Evolutionary conservation across 78 protist genomes (phyloP), one percentile per base, ranked within the genome.

Genomic region (Creolimax fragrantissima): DNA sequence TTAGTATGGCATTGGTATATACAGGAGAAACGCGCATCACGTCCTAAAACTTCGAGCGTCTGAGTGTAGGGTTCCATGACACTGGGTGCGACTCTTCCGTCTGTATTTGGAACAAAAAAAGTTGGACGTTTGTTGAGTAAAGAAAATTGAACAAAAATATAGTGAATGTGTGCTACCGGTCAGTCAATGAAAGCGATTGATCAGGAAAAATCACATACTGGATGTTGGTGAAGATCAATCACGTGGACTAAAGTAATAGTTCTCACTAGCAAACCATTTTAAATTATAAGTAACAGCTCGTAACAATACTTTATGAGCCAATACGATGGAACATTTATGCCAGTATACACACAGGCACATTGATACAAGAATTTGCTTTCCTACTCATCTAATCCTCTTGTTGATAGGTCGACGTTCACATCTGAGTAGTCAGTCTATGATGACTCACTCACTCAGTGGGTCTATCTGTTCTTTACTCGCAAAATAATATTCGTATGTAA

Each of bases 21-120:
- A n/a, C n/a, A n/a, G n/a, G n/a, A n/a, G n/a, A n/a, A n/a, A n/a
- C n/a, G n/a, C n/a, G n/a, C n/a, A n/a, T n/a, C n/a, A n/a, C n/a
- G n/a, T n/a, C n/a, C n/a, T n/a, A 83, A 41, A 83, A 83, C 6
- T 41, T 36, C 0, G 7, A 35, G 42, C 86, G 7, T 41, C 86
- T 5, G 7, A 83, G 7, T 6, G 7, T 24, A 6, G 86, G 86
- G 5, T 83, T 83, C 86, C 86, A 83, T 11, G 35, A 41, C 42
- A 83, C 86, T 32, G 86, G 86, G 7, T 83, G 86, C 7, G 86
- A 83, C 37, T 83, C 86, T 24, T 83, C 86, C 7, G 86, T 83
- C 86, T 83, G 86, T 24, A 58, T 58, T 17, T 17, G 74, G 74
- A 58, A 17, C 74, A 58, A 17, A 58, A 58, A 32, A 32, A 58